Evolutionary conservation across 495 filamentous ascomycete species (phyloP).

Genomic region (Penicillium verhagenii): DNA sequence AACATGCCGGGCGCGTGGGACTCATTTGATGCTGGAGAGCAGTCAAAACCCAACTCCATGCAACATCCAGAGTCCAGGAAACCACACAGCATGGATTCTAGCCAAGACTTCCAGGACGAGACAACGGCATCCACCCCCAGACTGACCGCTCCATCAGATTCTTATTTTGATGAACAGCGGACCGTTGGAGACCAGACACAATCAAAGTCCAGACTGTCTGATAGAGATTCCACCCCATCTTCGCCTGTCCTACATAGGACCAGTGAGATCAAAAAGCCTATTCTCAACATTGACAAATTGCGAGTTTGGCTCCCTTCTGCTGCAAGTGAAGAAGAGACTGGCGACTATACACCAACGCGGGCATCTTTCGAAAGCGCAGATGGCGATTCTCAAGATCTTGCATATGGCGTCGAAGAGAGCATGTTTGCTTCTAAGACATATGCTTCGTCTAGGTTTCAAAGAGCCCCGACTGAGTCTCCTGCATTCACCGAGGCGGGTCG

Average conservation of each 20-base stretch:
- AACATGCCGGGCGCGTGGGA: conserved; percentile 65
- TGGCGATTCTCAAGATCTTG: conserved; percentile 24
- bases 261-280: conserved; percentile 31
- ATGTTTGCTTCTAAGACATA: conserved; percentile 29
- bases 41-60: background rate
- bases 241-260: conserved; percentile 20
- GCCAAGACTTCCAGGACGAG: conserved; percentile 12
- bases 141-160: conserved; percentile 20
- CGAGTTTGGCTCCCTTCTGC: conserved; percentile 38
- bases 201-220: conserved; percentile 13
- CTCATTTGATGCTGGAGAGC: conserved; percentile 26
- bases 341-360: conserved; percentile 3
- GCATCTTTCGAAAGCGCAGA: conserved; percentile 10
- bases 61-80: background rate
- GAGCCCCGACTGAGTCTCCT: conserved; percentile 18
- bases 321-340: conserved; percentile 7
- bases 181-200: conserved; percentile 5
- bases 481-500: conserved; percentile 7
- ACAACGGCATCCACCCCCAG: conserved; percentile 30
- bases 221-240: conserved; percentile 19
- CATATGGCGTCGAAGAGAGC: conserved; percentile 25
- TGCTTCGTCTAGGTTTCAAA: conserved; percentile 21
- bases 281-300: conserved; percentile 37
- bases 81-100: background rate
- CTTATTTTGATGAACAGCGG: conserved; percentile 12